phyloP scores from a whole-genome alignment of 305 asterid genomes.

The Fraxinus ornus region DNA sequence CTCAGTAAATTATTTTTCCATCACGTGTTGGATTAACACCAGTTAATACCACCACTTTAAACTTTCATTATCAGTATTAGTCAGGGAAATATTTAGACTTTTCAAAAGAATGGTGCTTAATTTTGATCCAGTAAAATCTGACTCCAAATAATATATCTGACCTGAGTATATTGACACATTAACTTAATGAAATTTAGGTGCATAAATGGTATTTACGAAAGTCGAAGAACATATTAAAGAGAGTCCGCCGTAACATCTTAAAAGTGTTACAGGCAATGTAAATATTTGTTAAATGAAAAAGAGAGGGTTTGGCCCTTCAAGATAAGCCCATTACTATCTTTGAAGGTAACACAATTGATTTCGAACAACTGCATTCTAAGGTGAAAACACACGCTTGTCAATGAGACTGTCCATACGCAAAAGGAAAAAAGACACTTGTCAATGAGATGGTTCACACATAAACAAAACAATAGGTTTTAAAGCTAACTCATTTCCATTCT shows the following conservation, averaged over 20 bases:
- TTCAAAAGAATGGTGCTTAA: neutral
- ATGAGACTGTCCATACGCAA: neutral
- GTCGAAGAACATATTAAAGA: neutral
- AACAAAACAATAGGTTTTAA: neutral
- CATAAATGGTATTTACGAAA: neutral
- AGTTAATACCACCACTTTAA: neutral
- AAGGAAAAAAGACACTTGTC: neutral
- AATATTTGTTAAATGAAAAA: neutral
- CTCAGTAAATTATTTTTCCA: neutral
- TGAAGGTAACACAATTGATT: neutral
- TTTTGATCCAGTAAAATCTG: neutral
- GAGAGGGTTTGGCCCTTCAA: neutral
- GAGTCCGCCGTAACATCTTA: neutral
- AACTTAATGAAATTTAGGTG: neutral
- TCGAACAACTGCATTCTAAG: neutral
- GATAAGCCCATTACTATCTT: neutral
- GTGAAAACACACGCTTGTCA: neutral
- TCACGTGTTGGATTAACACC: neutral
- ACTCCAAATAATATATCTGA: neutral
- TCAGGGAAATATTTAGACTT: neutral
- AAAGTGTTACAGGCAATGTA: neutral
- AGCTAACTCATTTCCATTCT: neutral
- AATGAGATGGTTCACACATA: neutral
- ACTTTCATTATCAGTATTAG: neutral
- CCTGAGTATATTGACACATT: neutral